phyloP scores from a whole-genome alignment of 208 protist genomes.

The Leishmania lainsoni region DNA sequence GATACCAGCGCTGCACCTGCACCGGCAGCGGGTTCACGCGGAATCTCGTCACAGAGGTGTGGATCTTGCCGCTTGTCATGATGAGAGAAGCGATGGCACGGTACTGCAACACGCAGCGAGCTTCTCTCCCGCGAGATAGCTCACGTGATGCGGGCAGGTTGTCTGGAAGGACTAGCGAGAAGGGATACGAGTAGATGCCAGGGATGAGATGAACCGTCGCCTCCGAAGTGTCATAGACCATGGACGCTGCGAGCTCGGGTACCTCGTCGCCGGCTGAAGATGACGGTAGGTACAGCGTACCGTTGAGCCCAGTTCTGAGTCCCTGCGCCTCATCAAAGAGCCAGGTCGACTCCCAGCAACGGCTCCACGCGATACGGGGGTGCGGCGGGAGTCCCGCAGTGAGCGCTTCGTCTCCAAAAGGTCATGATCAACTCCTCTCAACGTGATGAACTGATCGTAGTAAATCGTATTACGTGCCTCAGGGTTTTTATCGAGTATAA shows the following conservation, averaged over 20 bases:
- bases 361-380: constrained; percentile 15
- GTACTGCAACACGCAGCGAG: constrained; percentile 44
- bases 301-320: background rate
- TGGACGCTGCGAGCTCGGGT: constrained; percentile 5
- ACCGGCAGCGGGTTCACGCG: constrained; percentile 51
- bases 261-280: constrained; percentile 2
- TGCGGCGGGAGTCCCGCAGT: constrained; percentile 6
- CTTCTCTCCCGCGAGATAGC: constrained; percentile 30
- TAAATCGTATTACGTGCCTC: constrained; percentile 51
- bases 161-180: constrained; percentile 53
- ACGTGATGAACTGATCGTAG: constrained; percentile 55
- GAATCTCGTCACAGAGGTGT: constrained; percentile 31
- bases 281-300: background rate
- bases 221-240: background rate
- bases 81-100: constrained; percentile 42
- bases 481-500: constrained; percentile 33
- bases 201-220: constrained; percentile 35
- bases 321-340: background rate
- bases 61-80: constrained; percentile 25
- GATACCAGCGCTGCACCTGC: constrained; percentile 56
- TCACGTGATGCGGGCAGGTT: constrained; percentile 47
- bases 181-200: constrained; percentile 74
- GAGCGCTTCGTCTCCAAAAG: constrained; percentile 19
- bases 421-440: constrained; percentile 42
- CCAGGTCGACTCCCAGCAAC: background rate